phyloP scores from a whole-genome alignment of 768 basidiomycete species.

The Pholiota conissans region DNA sequence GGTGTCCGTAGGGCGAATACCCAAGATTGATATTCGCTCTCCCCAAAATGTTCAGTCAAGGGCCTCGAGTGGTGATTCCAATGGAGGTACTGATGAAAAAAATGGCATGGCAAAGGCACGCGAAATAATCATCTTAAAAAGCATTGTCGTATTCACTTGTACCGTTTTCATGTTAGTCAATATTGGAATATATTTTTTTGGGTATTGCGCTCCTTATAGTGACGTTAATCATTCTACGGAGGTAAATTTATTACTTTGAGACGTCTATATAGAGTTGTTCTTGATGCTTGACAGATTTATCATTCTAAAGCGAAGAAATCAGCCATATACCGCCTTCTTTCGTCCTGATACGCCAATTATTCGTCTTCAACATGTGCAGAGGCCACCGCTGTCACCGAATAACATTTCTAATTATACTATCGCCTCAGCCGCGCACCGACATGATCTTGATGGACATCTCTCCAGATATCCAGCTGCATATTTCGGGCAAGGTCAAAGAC shows the following conservation, averaged over 20 bases:
- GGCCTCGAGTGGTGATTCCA: neutral
- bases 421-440: slow-evolving; percentile 7
- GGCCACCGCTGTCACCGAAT: neutral
- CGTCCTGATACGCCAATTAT: neutral
- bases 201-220: slow-evolving; percentile 24
- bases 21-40: neutral
- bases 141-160: neutral
- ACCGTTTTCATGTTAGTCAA: slow-evolving; percentile 16
- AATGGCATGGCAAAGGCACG: neutral
- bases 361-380: neutral
- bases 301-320: slow-evolving; percentile 6
- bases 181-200: slow-evolving; percentile 31
- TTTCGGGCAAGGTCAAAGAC: slow-evolving; percentile 5
- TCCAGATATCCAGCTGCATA: slow-evolving; percentile 14
- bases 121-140: neutral
- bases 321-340: slow-evolving; percentile 9
- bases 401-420: slow-evolving; percentile 1
- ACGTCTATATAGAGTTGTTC: no score
- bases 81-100: neutral
- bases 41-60: neutral
- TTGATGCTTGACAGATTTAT: slow-evolving; percentile 3
- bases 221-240: slow-evolving; percentile 20
- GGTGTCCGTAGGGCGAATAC: neutral
- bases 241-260: slow-evolving; percentile 21
- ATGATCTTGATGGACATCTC: slow-evolving; percentile 7